phyloP scores from a whole-genome alignment of 352 stramenopile genomes.

The Peronospora destructor region DNA sequence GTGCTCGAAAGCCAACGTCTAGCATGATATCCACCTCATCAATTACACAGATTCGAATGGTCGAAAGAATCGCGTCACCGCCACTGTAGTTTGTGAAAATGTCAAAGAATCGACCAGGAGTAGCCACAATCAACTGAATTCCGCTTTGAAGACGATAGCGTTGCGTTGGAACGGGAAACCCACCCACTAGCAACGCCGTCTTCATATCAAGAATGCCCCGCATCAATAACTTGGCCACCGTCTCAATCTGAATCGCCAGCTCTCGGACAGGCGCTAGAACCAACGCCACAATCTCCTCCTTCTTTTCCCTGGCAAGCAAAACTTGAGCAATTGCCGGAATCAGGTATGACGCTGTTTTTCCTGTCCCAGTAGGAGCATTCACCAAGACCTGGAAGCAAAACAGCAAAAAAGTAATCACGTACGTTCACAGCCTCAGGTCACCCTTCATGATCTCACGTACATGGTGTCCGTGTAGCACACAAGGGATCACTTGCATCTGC shows the following conservation, averaged over 20 bases:
- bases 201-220: slow-evolving; percentile 51
- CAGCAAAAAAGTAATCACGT: not conserved
- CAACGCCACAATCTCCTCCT: slow-evolving; percentile 27
- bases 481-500: slow-evolving; percentile 72
- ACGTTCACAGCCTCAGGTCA: not conserved
- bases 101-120: slow-evolving; percentile 55
- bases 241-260: slow-evolving; percentile 69
- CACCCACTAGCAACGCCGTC: slow-evolving; percentile 59
- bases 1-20: slow-evolving; percentile 43
- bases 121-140: slow-evolving; percentile 62
- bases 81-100: slow-evolving; percentile 36
- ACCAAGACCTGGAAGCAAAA: slow-evolving; percentile 37
- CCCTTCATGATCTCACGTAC: slow-evolving; percentile 16
- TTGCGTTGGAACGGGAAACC: slow-evolving; percentile 55
- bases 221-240: slow-evolving; percentile 48
- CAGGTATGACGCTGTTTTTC: slow-evolving; percentile 65
- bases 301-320: slow-evolving; percentile 13
- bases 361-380: slow-evolving; percentile 55
- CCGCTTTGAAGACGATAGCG: slow-evolving; percentile 51
- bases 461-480: slow-evolving; percentile 32
- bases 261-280: slow-evolving; percentile 64
- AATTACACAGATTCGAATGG: slow-evolving; percentile 37
- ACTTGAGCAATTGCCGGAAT: slow-evolving; percentile 48
- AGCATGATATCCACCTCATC: slow-evolving; percentile 79
- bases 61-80: slow-evolving; percentile 15